A percentile compares a stretch with the other conserved stretches of the same genome.
These are phyloP conservation scores for Ceratonia siliqua DNA, from an alignment of 306 rosid species.

Conservation along the genomic window DNA sequence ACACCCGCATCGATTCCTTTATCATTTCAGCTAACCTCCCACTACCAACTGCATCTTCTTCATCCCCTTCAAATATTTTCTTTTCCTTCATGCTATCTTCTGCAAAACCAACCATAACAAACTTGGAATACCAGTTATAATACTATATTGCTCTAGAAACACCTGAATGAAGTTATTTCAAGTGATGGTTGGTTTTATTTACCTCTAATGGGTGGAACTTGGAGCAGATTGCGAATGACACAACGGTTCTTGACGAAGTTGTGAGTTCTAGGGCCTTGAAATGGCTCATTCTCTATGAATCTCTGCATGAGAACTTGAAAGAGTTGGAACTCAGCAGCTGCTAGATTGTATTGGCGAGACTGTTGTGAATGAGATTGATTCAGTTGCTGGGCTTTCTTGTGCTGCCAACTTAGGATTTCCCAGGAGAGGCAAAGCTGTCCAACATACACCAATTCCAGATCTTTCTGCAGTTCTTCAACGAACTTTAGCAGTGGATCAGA, in stretches of 20 bases:
- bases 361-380: constrained; percentile 47
- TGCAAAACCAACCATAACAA: constrained; percentile 29
- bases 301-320: constrained; percentile 79
- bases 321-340: constrained; percentile 81
- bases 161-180: no score
- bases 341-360: constrained; percentile 49
- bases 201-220: constrained; percentile 79
- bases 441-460: constrained; percentile 84
- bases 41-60: constrained; percentile 43
- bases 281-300: constrained; percentile 77
- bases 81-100: constrained; percentile 56
- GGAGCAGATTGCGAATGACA: constrained; percentile 66
- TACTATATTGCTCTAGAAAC: no score
- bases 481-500: constrained; percentile 55
- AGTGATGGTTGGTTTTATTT: constrained; percentile 22
- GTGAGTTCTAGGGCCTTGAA: constrained; percentile 79
- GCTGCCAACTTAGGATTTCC: constrained; percentile 93
- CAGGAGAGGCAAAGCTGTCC: constrained; percentile 96
- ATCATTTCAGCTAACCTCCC: constrained; percentile 51
- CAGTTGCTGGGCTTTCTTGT: constrained; percentile 61
- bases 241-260: constrained; percentile 73
- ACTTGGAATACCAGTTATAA: no score
- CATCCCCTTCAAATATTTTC: constrained; percentile 36
- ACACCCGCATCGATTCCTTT: constrained; percentile 67
- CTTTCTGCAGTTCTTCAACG: constrained; percentile 62